Evolutionary conservation across 75 land plant genomes (phyloP).

Genomic region (Ceratopteris richardii): DNA sequence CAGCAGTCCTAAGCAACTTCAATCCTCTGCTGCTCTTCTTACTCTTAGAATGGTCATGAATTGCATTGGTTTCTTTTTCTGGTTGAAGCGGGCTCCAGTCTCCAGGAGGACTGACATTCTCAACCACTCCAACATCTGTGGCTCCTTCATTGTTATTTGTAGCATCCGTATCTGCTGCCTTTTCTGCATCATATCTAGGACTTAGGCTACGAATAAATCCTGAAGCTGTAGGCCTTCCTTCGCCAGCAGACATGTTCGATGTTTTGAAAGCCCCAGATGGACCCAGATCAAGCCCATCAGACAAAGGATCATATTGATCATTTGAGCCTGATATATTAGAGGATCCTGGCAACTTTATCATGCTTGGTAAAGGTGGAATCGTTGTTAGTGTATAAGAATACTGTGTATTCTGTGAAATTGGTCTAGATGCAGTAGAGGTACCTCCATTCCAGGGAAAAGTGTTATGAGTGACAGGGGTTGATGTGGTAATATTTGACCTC

Average conservation of each 20-base stretch:
- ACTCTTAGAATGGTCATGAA: slow-evolving; percentile 2
- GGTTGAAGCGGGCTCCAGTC: slow-evolving; percentile 3
- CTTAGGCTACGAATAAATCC: not conserved
- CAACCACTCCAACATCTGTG: slow-evolving; percentile 14
- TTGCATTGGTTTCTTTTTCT: slow-evolving; percentile 2
- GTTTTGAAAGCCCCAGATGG: not conserved
- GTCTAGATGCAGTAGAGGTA: not conserved
- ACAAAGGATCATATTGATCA: slow-evolving; percentile 63
- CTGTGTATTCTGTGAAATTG: not conserved
- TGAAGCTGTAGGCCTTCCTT: not conserved
- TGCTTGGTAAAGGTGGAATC: slow-evolving; percentile 1
- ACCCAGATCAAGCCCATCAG: slow-evolving; percentile 54
- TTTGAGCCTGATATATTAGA: slow-evolving; percentile 2
- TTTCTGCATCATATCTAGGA: not conserved
- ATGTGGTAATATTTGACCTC: no score
- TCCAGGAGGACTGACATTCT: slow-evolving; percentile 14
- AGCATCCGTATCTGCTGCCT: not conserved
- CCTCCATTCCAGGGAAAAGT: no score
- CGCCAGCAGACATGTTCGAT: not conserved
- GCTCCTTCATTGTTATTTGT: slow-evolving; percentile 15
- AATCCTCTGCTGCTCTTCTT: slow-evolving; percentile 38
- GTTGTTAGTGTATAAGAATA: slow-evolving; percentile 2
- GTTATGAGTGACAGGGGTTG: no score
- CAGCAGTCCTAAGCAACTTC: slow-evolving; percentile 38
- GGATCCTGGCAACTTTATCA: not conserved